phyloP scores from a whole-genome alignment of 2,329 filamentous ascomycete species.

The Stromatinia cepivora region DNA sequence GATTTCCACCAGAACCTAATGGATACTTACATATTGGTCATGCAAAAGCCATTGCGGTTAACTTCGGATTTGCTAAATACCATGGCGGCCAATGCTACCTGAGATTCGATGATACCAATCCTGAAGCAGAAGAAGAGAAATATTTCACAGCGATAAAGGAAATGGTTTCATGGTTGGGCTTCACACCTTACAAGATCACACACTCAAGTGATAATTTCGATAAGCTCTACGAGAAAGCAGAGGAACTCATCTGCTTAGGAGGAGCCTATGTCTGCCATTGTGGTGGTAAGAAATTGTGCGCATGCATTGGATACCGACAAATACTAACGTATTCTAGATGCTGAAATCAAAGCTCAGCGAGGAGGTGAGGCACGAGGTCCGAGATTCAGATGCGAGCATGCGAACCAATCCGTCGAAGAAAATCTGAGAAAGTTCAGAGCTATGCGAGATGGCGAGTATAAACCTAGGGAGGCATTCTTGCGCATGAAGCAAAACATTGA shows the following conservation, averaged over 20 bases:
- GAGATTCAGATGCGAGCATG: constrained; percentile 79
- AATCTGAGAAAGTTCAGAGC: constrained; percentile 81
- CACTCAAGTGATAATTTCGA: constrained; percentile 89
- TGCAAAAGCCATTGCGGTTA: constrained; percentile 91
- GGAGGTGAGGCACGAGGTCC: constrained; percentile 72
- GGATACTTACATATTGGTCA: constrained; percentile 93
- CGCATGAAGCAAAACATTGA: constrained; percentile 91
- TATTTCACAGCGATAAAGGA: constrained; percentile 90
- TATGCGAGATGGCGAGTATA: constrained; percentile 91
- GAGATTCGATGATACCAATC: constrained; percentile 93
- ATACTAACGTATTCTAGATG: constrained; percentile 50
- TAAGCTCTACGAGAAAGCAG: constrained; percentile 81
- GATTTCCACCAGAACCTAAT: constrained; percentile 86
- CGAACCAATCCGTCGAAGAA: constrained; percentile 70
- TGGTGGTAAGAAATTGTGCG: constrained; percentile 47
- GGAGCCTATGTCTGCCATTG: constrained; percentile 87
- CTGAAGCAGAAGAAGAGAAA: constrained; percentile 85
- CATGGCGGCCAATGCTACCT: constrained; percentile 74
- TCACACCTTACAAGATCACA: constrained; percentile 76
- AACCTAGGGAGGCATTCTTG: constrained; percentile 77
- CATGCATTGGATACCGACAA: neutral
- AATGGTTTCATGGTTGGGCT: constrained; percentile 78
- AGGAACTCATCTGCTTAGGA: constrained; percentile 73
- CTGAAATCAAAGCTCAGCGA: constrained; percentile 82
- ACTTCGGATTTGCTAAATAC: constrained; percentile 89